These are phyloP conservation scores for Ophiostoma quercus DNA, from an alignment of 2,329 filamentous ascomycete species.

Conservation along the genomic window DNA sequence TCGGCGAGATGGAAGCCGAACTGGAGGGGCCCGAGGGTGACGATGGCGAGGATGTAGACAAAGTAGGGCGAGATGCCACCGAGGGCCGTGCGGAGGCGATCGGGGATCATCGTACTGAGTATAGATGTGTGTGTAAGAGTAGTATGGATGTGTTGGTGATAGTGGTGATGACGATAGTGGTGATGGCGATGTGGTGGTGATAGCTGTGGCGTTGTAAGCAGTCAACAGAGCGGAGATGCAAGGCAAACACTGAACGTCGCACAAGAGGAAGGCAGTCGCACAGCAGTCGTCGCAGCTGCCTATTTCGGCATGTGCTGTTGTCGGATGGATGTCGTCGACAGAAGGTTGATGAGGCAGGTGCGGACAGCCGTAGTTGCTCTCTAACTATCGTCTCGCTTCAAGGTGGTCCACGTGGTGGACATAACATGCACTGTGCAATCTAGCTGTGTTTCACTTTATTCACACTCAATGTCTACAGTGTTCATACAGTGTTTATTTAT, in stretches of 20 bases:
- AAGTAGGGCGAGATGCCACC: slow-evolving; percentile 67
- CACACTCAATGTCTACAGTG: not conserved
- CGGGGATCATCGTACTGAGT: slow-evolving; percentile 24
- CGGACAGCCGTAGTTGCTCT: not conserved
- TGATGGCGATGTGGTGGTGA: no score
- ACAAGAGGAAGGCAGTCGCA: not conserved
- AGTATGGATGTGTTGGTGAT: no score
- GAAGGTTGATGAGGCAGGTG: not conserved
- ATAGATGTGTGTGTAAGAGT: not conserved
- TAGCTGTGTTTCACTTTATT: not conserved
- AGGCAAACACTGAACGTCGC: not conserved
- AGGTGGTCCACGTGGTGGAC: not conserved
- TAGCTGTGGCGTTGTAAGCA: no score
- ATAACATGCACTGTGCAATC: not conserved
- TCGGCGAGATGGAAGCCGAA: slow-evolving; percentile 95
- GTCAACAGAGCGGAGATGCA: not conserved
- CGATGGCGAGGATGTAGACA: slow-evolving; percentile 66
- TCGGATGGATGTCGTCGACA: not conserved
- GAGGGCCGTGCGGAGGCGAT: slow-evolving; percentile 38
- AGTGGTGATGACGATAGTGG: no score
- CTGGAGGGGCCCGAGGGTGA: slow-evolving; percentile 81
- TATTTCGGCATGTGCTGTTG: not conserved
- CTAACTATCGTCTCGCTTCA: not conserved
- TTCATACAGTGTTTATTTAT: not conserved
- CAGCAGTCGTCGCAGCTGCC: not conserved